Base-by-base conservation (phyloP, 2,329 filamentous ascomycete genomes). In the Colletotrichum abscissum region DNA sequence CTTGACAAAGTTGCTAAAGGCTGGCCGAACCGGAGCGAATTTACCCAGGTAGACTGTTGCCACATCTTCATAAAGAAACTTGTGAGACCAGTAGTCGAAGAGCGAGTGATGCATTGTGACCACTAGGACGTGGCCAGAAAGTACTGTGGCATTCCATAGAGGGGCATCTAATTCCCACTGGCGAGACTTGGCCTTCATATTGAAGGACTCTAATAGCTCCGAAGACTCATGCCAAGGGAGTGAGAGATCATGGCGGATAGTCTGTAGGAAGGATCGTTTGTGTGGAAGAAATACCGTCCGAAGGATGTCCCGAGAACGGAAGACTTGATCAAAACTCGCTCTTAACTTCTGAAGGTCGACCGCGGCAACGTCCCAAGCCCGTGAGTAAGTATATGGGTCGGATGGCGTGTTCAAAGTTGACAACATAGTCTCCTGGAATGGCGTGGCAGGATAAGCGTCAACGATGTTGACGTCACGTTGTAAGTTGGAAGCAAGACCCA, bases 31-130 rank as follows among this genome's bases (percentile, higher is more conserved):
- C 2, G 24, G 19, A 3, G 38, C 12, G 3, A 19, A 24, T 12
- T 42, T n/a, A 6, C 59, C 58, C 11, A 38, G 6, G n/a, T 69
- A 69, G 12, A 33, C 33, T 38, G 52, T 24, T 69, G 71, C 14
- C 3, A 77, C 75, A 57, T 81, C 79, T 9, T 78, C 72, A 19
- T 79, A 78, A 16, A 81, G 54, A 54, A 81, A 81, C 3, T 72
- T 57, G 22, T 79, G 76, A 24, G 80, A 81, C 79, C 79, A 81
- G 62, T 77, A 81, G 65, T 82, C 80, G 28, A 81, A 81, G 2
- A 81, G 75, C 5, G 79, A 77, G 63, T 82, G 80, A 59, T 82
- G 80, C 75, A 80, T 80, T 1, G 78, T 78, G 12, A 81, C 74
- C 0, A 79, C 77, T 1, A 82, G 70, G 26, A 59, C 33, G 4